A percentile compares a stretch with the other conserved stretches of the same genome.
These are phyloP conservation scores for Yamadazyma takamatsuzukensis DNA, from an alignment of 805 yeast species.

Conservation along the genomic window DNA sequence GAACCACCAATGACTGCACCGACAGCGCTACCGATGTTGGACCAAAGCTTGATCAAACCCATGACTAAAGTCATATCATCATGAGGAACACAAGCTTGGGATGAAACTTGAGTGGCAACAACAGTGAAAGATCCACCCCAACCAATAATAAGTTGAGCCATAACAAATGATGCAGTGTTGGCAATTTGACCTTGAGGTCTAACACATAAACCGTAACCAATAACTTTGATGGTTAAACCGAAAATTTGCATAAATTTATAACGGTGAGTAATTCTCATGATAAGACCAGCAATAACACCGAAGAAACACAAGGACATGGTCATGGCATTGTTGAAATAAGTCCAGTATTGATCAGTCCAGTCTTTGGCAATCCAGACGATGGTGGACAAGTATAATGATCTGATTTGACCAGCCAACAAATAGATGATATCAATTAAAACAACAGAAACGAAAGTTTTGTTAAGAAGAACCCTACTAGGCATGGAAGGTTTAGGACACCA, in stretches of 20 bases:
- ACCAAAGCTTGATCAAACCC: conserved; percentile 29
- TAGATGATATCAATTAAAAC: conserved; percentile 31
- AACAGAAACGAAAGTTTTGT: conserved; percentile 36
- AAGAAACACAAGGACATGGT: conserved; percentile 37
- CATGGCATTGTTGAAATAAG: conserved; percentile 33
- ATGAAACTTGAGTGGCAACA: conserved; percentile 33
- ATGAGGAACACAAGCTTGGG: conserved; percentile 41
- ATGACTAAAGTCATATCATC: conserved; percentile 40
- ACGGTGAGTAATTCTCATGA: conserved; percentile 32
- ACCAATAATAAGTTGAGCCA: conserved; percentile 33
- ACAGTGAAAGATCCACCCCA: conserved; percentile 39
- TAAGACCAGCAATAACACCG: conserved; percentile 33
- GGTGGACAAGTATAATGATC: conserved; percentile 30
- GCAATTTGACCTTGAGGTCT: conserved; percentile 16
- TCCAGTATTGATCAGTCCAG: conserved; percentile 30
- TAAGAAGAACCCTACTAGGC: conserved; percentile 28
- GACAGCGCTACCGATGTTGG: conserved; percentile 36
- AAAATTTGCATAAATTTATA: conserved; percentile 30
- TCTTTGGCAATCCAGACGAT: conserved; percentile 27
- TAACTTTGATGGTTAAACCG: conserved; percentile 28
- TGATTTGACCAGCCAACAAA: conserved; percentile 24
- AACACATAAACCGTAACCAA: conserved; percentile 24
- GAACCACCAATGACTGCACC: conserved; percentile 40
- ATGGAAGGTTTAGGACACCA: conserved; percentile 34
- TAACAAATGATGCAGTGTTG: conserved; percentile 27